Evolutionary conservation across 352 stramenopile genomes (phyloP).

Genomic region (Phytophthora litchii): DNA sequence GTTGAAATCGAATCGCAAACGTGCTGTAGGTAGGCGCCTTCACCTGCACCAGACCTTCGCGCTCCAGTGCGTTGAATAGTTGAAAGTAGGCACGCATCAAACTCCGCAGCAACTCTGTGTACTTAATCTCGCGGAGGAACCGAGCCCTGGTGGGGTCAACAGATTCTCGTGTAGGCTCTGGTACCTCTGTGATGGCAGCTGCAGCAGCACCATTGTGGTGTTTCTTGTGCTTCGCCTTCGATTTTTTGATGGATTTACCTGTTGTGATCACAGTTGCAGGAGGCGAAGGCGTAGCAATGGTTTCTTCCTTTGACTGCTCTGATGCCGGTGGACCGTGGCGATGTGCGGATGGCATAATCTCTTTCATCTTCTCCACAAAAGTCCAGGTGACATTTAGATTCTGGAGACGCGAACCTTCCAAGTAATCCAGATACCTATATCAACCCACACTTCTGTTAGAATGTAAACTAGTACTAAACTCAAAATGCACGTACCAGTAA

Average conservation of each 20-base stretch:
- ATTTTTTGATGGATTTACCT: conserved; percentile 42
- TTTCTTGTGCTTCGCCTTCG: conserved; percentile 51
- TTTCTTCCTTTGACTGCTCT: conserved; percentile 22
- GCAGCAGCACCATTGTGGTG: conserved; percentile 20
- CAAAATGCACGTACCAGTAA: conserved; percentile 60
- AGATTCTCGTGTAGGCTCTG: conserved; percentile 16
- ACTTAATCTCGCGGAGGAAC: conserved; percentile 78
- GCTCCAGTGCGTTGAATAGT: conserved; percentile 73
- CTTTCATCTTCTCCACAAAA: conserved; percentile 85
- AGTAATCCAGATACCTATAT: conserved; percentile 82
- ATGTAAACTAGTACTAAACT: not conserved
- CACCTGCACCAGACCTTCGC: conserved; percentile 59
- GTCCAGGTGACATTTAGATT: conserved; percentile 82
- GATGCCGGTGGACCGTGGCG: conserved; percentile 7
- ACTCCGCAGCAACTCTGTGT: conserved; percentile 76
- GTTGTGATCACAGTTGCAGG: conserved; percentile 12
- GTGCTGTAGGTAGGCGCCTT: conserved; percentile 66
- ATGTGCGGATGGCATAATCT: conserved; percentile 50
- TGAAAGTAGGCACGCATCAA: conserved; percentile 86
- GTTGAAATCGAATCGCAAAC: conserved; percentile 71
- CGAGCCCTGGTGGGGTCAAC: conserved; percentile 59
- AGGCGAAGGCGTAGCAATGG: conserved; percentile 1
- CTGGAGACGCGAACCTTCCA: conserved; percentile 82
- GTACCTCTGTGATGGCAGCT: not conserved
- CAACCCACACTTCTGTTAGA: conserved; percentile 11